Base-by-base conservation (phyloP, 2,329 filamentous ascomycete genomes). In the Fusarium floridanum region DNA sequence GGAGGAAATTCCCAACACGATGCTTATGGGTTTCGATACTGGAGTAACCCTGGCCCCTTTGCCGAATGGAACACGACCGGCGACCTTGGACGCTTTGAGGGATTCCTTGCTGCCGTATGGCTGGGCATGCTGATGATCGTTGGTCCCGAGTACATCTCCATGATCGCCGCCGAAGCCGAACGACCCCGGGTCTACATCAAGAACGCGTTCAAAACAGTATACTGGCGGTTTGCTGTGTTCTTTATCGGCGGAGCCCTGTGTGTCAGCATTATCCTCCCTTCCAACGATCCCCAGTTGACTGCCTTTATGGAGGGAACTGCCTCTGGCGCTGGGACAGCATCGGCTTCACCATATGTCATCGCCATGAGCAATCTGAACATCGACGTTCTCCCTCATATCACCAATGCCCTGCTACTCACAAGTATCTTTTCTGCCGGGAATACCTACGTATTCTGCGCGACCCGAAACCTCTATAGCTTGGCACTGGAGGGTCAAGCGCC, bases 1-100 rank as follows among this genome's bases (percentile, higher is more conserved):
- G 93, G 93, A 37, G 93, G 92, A 29, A 95, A 95, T 43, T 10
- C 93, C 0, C 80, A 90, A 6, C 85, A 90, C 65, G 91, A 93
- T 75, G 85, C 89, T 4, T 93, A 90, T 77, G 92, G 48, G 16
- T 53, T 53, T 16, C 48, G 48, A 53, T 53, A 53, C 29, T 53
- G 48, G 48, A 53, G 48, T 14, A 29, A 53, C 8, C 48, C 48
- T 1, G 48, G 48, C 9, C 48, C 48, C 8, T 53, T 55, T 55
- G 24, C 50, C 17, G 50, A 55, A 55, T 32, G 27, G 27, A 55
- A 34, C 0, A 55, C 27, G 2, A 32, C 17, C 16, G 50, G 27
- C 9, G 50, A 34, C 50, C 27, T 55, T 16, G 50, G 50, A 1
- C 50, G 27, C 27, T 55, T 55, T 7, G 50, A 55, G 1, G 50